Base-by-base conservation (phyloP, 176 grass and related monocot species). In the Cenchrus purpureus region DNA sequence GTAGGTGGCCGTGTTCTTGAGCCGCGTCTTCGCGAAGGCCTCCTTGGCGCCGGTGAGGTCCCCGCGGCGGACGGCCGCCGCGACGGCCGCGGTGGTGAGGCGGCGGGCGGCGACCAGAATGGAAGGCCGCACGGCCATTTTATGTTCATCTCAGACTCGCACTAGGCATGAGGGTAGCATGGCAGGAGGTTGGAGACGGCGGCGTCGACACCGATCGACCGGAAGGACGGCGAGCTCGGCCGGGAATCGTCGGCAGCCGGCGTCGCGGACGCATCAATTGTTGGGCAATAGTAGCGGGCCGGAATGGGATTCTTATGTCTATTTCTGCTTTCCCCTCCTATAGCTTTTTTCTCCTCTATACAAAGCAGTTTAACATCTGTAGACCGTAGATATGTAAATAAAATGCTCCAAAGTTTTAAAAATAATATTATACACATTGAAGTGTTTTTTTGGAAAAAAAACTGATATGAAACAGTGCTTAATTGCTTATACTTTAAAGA, bases 1-100 rank as follows among this genome's bases (percentile, higher is more conserved):
- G 79, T 83, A 91, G 43, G 84, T 83, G 44, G 73, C 71, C 13
- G 89, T 91, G 50, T 83, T 91, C 65, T 71, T 61, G 59, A 5
- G 34, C 9, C 31, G 71, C 43, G 81, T 51, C 46, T 57, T 70
- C 1, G 76, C 53, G 57, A 90, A 86, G 7, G 78, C 84, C 42
- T 87, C 65, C 81, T 71, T 59, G n/a, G 86, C 83, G 28, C 57
- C 71, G 22, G 43, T 34, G 55, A 92, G 70, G 65, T 89, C 87
- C 1, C 87, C 77, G 15, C 50, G 56, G 49, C 79, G 83, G 75
- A 91, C 70, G 56, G 86, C 43, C 46, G 83, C 74, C 62, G 77
- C 74, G 20, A 85, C 65, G 65, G 84, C 77, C 31, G 78, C 86
- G 42, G 37, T 89, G 45, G 73, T 45, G 80, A 88, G 55, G n/a